Percentiles rank a stretch among this genome's conserved stretches.
phyloP scores from a whole-genome alignment of 1,284 basidiomycete species.

The Rhizoctonia solani region DNA sequence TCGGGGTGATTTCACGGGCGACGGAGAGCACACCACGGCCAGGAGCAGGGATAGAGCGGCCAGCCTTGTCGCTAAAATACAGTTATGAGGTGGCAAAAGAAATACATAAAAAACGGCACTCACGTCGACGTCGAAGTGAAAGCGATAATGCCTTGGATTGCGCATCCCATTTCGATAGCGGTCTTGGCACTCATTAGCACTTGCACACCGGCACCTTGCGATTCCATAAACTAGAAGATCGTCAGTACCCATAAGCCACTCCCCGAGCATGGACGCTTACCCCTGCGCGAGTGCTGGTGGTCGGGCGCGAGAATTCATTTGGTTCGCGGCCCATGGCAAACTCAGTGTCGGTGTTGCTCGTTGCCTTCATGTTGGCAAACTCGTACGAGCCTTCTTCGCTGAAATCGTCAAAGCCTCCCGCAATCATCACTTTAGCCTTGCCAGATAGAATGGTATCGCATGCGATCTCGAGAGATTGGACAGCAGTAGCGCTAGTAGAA shows the following conservation, averaged over 20 bases:
- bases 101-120: constrained; percentile 45
- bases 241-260: constrained; percentile 24
- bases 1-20: constrained; percentile 75
- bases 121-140: constrained; percentile 97
- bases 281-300: constrained; percentile 92
- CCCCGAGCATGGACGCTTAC: constrained; percentile 49
- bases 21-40: constrained; percentile 87
- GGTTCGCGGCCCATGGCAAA: constrained; percentile 99
- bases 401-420: constrained; percentile 97
- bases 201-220: constrained; percentile 95
- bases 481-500: constrained; percentile 78
- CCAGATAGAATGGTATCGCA: constrained; percentile 91
- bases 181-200: constrained; percentile 97
- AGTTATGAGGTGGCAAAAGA: constrained; percentile 34
- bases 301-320: constrained; percentile 96
- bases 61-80: constrained; percentile 80
- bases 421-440: constrained; percentile 99
- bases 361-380: constrained; percentile 99
- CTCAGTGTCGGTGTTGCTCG: constrained; percentile 94
- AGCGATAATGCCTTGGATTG: constrained; percentile 90
- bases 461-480: constrained; percentile 98
- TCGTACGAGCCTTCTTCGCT: constrained; percentile 97
- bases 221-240: constrained; percentile 84
- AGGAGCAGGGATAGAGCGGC: constrained; percentile 91
- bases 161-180: constrained; percentile 90